These are phyloP conservation scores for Phytopythium ostracodes DNA, from an alignment of 352 stramenopile genomes.

Conservation along the genomic window DNA sequence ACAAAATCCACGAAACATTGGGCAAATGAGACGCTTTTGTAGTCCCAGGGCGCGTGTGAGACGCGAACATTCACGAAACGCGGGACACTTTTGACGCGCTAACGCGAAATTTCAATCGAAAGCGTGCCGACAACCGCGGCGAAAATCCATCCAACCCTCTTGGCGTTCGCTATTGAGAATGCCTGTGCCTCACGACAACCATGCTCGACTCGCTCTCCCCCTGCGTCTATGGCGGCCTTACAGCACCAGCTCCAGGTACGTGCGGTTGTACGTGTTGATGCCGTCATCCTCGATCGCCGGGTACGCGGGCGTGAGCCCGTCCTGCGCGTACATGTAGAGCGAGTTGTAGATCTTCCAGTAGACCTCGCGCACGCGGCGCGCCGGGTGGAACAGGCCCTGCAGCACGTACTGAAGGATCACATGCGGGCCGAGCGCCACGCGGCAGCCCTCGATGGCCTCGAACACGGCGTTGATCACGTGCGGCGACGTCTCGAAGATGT, in stretches of 20 bases:
- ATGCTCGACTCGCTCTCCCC: neutral
- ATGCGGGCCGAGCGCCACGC: constrained; percentile 95
- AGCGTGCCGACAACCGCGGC: no score
- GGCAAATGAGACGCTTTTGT: no score
- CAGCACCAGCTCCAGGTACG: constrained; percentile 91
- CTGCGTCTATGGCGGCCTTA: constrained; percentile 13
- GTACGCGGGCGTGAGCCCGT: constrained; percentile 97
- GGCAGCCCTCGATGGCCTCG: constrained; percentile 96
- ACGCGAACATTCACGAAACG: no score
- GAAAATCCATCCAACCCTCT: neutral
- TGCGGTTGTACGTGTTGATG: constrained; percentile 94
- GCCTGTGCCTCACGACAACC: neutral
- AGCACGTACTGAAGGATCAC: constrained; percentile 97
- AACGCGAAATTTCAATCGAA: no score
- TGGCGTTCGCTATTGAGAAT: neutral
- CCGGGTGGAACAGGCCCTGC: constrained; percentile 98
- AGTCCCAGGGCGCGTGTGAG: no score
- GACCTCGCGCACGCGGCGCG: constrained; percentile 96
- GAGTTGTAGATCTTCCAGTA: constrained; percentile 99
- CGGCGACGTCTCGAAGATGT: constrained; percentile 99
- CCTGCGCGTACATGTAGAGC: constrained; percentile 98
- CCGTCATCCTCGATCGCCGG: constrained; percentile 94
- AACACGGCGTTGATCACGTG: constrained; percentile 99
- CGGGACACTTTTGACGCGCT: no score
- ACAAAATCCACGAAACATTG: no score